Conservation (phyloP, 116 monocot genomes). For the Dioscorea cayenensis region DNA sequence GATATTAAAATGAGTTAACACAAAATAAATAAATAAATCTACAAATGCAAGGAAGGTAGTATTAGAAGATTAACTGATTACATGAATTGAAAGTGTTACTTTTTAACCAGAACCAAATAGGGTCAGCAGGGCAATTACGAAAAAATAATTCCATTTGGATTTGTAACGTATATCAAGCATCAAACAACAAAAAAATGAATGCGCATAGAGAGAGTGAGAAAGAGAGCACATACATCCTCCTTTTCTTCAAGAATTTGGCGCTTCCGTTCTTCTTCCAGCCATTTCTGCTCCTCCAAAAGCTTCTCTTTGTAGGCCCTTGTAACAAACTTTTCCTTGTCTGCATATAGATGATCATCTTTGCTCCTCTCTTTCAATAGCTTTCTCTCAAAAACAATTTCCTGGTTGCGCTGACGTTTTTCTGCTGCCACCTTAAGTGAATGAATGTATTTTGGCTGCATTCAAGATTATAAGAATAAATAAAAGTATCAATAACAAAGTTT, state of each 20-base stretch:
- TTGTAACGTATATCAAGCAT: background rate
- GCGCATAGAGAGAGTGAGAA: background rate
- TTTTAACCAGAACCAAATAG: no score
- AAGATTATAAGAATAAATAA: background rate
- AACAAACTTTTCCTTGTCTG: slow-evolving; percentile 90
- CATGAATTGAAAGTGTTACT: no score
- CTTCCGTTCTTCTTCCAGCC: slow-evolving; percentile 76
- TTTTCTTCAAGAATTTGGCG: slow-evolving; percentile 70
- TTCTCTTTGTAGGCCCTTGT: slow-evolving; percentile 85
- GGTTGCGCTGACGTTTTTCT: slow-evolving; percentile 70
- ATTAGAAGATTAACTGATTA: no score
- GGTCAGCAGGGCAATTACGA: no score
- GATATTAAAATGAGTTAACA: no score
- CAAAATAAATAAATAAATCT: no score
- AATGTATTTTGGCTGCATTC: slow-evolving; percentile 80
- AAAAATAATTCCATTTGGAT: background rate
- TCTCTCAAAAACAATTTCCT: slow-evolving; percentile 81
- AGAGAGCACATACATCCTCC: slow-evolving; percentile 65
- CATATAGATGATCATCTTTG: slow-evolving; percentile 86
- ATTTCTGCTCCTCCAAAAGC: slow-evolving; percentile 71
- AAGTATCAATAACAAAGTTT: background rate
- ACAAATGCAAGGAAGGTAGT: no score
- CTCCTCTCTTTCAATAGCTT: slow-evolving; percentile 77
- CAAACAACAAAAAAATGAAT: background rate
- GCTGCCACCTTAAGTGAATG: slow-evolving; percentile 54